These are phyloP conservation scores for Neurospora crassa DNA, from an alignment of 2,329 filamentous ascomycete species.

Conservation along the genomic window DNA sequence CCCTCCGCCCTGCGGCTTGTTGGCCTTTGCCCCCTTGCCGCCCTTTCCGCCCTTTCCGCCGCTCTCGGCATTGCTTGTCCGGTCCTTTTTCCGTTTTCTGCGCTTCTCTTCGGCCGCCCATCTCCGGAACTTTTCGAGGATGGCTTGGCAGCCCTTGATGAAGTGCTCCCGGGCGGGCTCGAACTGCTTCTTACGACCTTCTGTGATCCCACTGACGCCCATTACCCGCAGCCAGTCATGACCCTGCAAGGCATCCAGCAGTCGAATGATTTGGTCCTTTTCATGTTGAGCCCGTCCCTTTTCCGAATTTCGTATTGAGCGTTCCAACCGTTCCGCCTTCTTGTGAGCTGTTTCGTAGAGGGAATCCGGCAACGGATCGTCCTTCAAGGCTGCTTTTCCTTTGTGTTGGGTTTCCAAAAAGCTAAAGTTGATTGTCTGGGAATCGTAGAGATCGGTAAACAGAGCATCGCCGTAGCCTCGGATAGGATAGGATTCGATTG, in stretches of 20 bases:
- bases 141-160: constrained; percentile 68
- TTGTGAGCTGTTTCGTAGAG: constrained; percentile 46
- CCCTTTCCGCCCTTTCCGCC: constrained; percentile 26
- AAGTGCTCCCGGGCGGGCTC: constrained; percentile 80
- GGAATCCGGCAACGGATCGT: constrained; percentile 48
- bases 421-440: constrained; percentile 46
- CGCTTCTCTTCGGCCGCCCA: constrained; percentile 90
- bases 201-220: constrained; percentile 78
- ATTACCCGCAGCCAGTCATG: constrained; percentile 90
- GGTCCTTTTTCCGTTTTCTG: constrained; percentile 66
- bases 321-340: constrained; percentile 50
- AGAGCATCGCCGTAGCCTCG: constrained; percentile 46
- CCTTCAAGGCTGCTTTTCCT: constrained; percentile 26
- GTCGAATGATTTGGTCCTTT: constrained; percentile 52
- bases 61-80: constrained; percentile 31
- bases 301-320: constrained; percentile 53
- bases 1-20: constrained; percentile 21
- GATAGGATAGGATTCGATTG: constrained; percentile 27
- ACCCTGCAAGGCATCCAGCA: constrained; percentile 75
- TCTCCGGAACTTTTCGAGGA: constrained; percentile 77
- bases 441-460: constrained; percentile 46
- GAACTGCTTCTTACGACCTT: constrained; percentile 76
- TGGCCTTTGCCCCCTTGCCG: constrained; percentile 24
- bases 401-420: constrained; percentile 34
- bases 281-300: constrained; percentile 58